Percentiles rank a stretch among this genome's conserved stretches.
Evolutionary conservation across 2,329 filamentous ascomycete genomes (phyloP).

Genomic region (Aspergillus unguis): DNA sequence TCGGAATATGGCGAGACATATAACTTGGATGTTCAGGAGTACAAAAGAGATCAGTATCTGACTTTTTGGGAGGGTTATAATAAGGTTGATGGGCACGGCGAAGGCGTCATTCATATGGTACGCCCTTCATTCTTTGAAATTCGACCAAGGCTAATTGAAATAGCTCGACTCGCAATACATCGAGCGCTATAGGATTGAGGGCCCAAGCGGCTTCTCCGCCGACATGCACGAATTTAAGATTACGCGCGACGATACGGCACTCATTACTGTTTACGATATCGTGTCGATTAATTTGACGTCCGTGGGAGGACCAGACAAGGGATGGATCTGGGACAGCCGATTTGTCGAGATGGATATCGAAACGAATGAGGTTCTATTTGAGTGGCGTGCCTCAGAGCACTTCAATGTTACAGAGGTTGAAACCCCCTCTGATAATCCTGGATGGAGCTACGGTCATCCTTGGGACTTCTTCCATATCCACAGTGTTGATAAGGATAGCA

Average conservation of each 20-base stretch:
- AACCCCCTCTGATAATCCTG: constrained; percentile 17
- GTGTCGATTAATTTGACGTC: constrained; percentile 38
- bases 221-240: constrained; percentile 48
- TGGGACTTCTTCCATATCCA: constrained; percentile 59
- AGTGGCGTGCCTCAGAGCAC: constrained; percentile 49
- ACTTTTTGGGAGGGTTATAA: constrained; percentile 52
- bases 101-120: constrained; percentile 48
- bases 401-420: constrained; percentile 29
- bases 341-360: constrained; percentile 49
- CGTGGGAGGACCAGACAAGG: constrained; percentile 32
- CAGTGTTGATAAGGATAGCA: constrained; percentile 50
- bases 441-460: constrained; percentile 22
- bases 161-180: constrained; percentile 33
- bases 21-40: constrained; percentile 47
- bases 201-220: constrained; percentile 33
- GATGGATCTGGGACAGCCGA: constrained; percentile 41
- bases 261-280: constrained; percentile 43
- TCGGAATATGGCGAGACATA: constrained; percentile 37
- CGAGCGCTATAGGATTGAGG: constrained; percentile 37
- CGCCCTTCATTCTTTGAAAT: neutral
- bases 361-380: constrained; percentile 43
- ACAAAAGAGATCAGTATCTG: constrained; percentile 44
- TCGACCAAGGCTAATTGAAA: neutral
- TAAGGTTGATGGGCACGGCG: constrained; percentile 45
- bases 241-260: constrained; percentile 41